Percentiles rank a stretch among this genome's conserved stretches.
phyloP scores from a whole-genome alignment of 2,329 filamentous ascomycete species.

The Trichoderma sp. region DNA sequence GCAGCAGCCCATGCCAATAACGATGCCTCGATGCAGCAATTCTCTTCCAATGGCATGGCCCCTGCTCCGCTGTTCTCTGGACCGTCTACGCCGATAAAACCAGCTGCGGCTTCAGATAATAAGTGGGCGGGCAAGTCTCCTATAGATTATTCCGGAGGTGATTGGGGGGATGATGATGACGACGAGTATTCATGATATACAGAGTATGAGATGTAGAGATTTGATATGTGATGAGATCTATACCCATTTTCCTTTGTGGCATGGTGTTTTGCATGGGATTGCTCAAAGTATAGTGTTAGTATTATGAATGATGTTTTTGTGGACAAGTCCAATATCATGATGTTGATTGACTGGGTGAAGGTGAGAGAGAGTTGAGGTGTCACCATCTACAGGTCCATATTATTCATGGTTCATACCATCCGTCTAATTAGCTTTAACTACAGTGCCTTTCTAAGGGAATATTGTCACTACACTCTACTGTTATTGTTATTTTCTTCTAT shows the following conservation, averaged over 20 bases:
- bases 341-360: not conserved
- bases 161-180: conserved; percentile 28
- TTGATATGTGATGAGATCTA: not conserved
- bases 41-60: not conserved
- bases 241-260: not conserved
- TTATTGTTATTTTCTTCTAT: not conserved
- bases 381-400: not conserved
- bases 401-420: too few relatives aligned
- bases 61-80: conserved; percentile 17
- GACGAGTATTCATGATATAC: conserved; percentile 5
- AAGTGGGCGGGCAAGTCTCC: conserved; percentile 28
- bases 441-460: not conserved
- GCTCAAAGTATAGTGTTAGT: not conserved
- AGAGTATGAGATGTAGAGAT: not conserved
- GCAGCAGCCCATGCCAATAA: not conserved
- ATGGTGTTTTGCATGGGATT: not conserved
- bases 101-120: conserved; percentile 15
- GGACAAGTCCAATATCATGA: not conserved
- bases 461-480: not conserved
- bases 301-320: not conserved
- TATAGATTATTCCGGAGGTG: conserved; percentile 31
- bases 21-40: not conserved
- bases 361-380: not conserved
- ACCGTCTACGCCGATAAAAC: not conserved
- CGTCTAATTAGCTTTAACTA: not conserved